Percentiles rank a stretch among this genome's conserved stretches.
Evolutionary conservation across 2,329 filamentous ascomycete species (phyloP).

Genomic region (Beauveria caledonica): DNA sequence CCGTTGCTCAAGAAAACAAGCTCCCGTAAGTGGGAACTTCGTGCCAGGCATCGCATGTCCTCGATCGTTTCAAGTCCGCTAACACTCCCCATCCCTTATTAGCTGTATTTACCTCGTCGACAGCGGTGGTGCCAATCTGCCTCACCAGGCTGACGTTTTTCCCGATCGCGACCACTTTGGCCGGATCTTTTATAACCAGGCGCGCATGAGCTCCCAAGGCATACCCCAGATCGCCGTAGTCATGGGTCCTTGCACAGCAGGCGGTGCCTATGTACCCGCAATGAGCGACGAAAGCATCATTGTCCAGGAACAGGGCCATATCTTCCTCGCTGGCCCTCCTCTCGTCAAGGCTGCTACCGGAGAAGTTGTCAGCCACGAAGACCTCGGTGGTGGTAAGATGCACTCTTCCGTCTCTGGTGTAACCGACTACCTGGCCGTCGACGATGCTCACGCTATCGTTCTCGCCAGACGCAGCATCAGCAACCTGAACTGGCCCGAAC

Average conservation of each 20-base stretch:
- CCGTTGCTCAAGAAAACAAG: slow-evolving; percentile 81
- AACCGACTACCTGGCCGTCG: slow-evolving; percentile 88
- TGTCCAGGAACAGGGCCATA: slow-evolving; percentile 89
- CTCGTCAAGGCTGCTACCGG: slow-evolving; percentile 94
- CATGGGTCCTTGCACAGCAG: slow-evolving; percentile 95
- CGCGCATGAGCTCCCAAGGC: slow-evolving; percentile 77
- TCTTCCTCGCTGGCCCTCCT: slow-evolving; percentile 90
- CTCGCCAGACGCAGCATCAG: slow-evolving; percentile 75
- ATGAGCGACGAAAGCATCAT: slow-evolving; percentile 99
- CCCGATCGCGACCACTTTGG: slow-evolving; percentile 93
- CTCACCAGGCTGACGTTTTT: slow-evolving; percentile 92
- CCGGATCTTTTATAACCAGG: slow-evolving; percentile 97
- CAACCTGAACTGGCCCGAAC: slow-evolving; percentile 80
- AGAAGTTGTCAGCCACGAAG: slow-evolving; percentile 83
- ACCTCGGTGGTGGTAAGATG: slow-evolving; percentile 81
- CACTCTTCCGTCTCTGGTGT: slow-evolving; percentile 89
- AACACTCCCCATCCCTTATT: slow-evolving; percentile 7
- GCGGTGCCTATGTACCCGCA: slow-evolving; percentile 89
- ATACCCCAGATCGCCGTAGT: slow-evolving; percentile 93
- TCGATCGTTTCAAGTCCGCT: not conserved
- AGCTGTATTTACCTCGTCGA: slow-evolving; percentile 93
- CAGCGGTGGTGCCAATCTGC: slow-evolving; percentile 89
- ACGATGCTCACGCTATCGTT: slow-evolving; percentile 85
- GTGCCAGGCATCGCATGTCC: not conserved
- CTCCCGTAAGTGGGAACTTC: slow-evolving; percentile 42